Evolutionary conservation across 1,284 basidiomycete species (phyloP), one percentile per base, ranked within the genome.

Genomic region (Athelia psychrophila): DNA sequence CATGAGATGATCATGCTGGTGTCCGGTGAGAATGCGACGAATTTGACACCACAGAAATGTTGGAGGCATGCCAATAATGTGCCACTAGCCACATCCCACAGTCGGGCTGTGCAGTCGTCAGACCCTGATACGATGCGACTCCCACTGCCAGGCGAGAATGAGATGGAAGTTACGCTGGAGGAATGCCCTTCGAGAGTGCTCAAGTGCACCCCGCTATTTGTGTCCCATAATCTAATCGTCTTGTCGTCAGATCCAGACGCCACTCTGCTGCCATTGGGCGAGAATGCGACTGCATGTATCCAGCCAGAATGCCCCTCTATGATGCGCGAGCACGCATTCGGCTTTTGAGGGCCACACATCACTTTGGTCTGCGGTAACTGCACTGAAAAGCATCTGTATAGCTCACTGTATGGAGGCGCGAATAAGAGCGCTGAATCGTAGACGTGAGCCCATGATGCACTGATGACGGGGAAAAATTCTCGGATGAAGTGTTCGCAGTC

Each of bases 81-180:
- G 20, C 54, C 51, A 20, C 42, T 50, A 8, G 20, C 30, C 15
- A 47, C 30, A 53, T 54, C n/a, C 38, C 38, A 42, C 38, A 42
- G 8, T 42, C 38, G 38, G n/a, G n/a, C n/a, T 6, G 38, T 42
- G 9, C 20, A 5, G 20, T 42, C 38, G 6, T 8, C n/a, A 42
- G 6, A 42, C n/a, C 38, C 38, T 6, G 38, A 42, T n/a, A 42
- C 38, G n/a, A 42, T n/a, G 20, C 38, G n/a, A 18, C 8, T 8
- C 8, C 38, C 38, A n/a, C n/a, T n/a, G n/a, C n/a, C 38, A 8
- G 38, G 38, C 16, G 38, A 42, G 20, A 42, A 42, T n/a, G 38
- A 6, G 20, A 42, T 16, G 6, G 38, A 42, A 8, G 8, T 42
- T 5, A 42, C 20, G n/a, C 38, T 12, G n/a, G 10, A 22, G 5